These are phyloP conservation scores for Aspergillus sp. DNA, from an alignment of 2,329 filamentous ascomycete genomes.

Conservation along the genomic window DNA sequence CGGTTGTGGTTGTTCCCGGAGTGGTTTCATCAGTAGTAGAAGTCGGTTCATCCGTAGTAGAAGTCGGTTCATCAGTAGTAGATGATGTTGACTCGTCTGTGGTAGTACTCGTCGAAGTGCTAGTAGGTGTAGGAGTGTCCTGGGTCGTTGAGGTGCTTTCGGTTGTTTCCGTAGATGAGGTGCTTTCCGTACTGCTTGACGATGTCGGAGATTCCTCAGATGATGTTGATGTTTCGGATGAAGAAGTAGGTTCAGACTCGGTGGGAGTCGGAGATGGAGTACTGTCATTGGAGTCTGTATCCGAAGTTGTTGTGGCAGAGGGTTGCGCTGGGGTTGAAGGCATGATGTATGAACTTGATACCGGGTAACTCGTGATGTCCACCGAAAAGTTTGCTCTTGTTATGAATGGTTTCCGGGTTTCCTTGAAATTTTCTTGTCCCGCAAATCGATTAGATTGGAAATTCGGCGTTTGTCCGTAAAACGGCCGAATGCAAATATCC, in stretches of 20 bases:
- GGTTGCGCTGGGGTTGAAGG: neutral
- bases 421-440: neutral
- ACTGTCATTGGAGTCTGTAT: neutral
- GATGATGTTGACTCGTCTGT: constrained; percentile 20
- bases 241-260: constrained; percentile 21
- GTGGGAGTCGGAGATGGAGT: constrained; percentile 8
- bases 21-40: constrained; percentile 13
- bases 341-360: neutral
- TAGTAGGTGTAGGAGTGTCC: neutral
- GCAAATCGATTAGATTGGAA: neutral
- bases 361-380: neutral
- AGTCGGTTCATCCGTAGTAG: constrained; percentile 18
- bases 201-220: constrained; percentile 17
- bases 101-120: neutral
- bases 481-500: constrained; percentile 1
- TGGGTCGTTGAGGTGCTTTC: constrained; percentile 12
- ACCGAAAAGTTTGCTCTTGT: neutral
- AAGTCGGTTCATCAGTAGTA: constrained; percentile 5
- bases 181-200: constrained; percentile 4
- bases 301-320: neutral
- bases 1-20: constrained; percentile 14
- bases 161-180: constrained; percentile 14
- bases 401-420: neutral
- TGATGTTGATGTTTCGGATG: constrained; percentile 11
- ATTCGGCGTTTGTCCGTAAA: constrained; percentile 6